Evolutionary conservation across 2,329 filamentous ascomycete genomes (phyloP).

Genomic region (Hypoxylon sp.): DNA sequence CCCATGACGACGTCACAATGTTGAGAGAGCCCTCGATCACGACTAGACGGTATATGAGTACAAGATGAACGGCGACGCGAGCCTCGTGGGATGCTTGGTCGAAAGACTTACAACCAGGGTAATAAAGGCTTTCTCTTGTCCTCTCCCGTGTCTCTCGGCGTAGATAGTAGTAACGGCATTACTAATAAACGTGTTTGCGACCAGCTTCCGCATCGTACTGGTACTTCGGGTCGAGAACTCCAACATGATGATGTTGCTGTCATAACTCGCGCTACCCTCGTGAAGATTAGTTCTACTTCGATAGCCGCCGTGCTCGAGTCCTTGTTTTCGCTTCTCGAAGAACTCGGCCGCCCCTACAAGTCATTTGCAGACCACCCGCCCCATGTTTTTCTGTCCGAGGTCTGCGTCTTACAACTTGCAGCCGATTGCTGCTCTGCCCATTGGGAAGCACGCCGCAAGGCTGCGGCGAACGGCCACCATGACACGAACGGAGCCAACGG

Average conservation of each 20-base stretch:
- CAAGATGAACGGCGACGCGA: constrained; percentile 67
- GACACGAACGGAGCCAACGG: constrained; percentile 6
- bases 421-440: constrained; percentile 71
- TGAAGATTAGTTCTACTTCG: constrained; percentile 65
- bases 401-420: constrained; percentile 69
- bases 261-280: constrained; percentile 68
- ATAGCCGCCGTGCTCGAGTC: constrained; percentile 65
- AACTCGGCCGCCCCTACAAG: constrained; percentile 64
- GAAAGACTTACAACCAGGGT: constrained; percentile 70
- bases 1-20: constrained; percentile 48
- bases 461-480: constrained; percentile 33
- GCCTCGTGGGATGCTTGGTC: constrained; percentile 68
- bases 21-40: constrained; percentile 43
- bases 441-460: constrained; percentile 59
- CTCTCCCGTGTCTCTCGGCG: constrained; percentile 7
- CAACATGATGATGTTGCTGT: constrained; percentile 68
- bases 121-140: constrained; percentile 38
- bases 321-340: constrained; percentile 65
- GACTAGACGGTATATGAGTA: constrained; percentile 46
- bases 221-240: constrained; percentile 64
- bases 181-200: constrained; percentile 33
- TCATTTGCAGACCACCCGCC: constrained; percentile 61
- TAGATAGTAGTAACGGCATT: constrained; percentile 22
- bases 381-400: constrained; percentile 69
- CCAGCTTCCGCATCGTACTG: constrained; percentile 71